A percentile compares a stretch with the other conserved stretches of the same genome.
phyloP scores from a whole-genome alignment of 179 eudicot species.

The Beta lomatogona region DNA sequence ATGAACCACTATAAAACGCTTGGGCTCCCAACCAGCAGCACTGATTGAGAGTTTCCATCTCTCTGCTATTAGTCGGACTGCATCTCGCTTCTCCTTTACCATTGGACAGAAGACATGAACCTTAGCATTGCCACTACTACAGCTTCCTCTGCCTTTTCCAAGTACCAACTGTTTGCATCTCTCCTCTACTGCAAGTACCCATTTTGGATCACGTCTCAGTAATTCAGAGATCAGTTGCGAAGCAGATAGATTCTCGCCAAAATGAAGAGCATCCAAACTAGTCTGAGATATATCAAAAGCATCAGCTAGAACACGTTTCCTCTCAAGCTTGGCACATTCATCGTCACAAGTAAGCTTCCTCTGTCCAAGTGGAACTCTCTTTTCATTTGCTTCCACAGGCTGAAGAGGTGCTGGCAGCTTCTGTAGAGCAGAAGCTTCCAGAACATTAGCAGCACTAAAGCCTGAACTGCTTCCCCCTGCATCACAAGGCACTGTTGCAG shows the following conservation, averaged over 20 bases:
- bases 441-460: conserved; percentile 41
- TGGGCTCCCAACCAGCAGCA: conserved; percentile 98
- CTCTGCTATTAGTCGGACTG: conserved; percentile 81
- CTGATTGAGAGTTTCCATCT: conserved; percentile 87
- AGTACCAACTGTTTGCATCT: conserved; percentile 86
- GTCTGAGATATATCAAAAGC: conserved; percentile 80
- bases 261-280: conserved; percentile 74
- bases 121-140: conserved; percentile 34
- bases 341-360: conserved; percentile 90
- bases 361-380: conserved; percentile 74
- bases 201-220: conserved; percentile 79
- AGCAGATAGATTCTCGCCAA: conserved; percentile 65
- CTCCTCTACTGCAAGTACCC: conserved; percentile 91
- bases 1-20: conserved; percentile 74
- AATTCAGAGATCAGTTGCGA: conserved; percentile 68
- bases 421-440: conserved; percentile 73
- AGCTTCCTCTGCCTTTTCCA: conserved; percentile 62
- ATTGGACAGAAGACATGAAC: conserved; percentile 92
- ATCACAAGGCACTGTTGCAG: conserved; percentile 82
- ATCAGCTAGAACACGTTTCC: conserved; percentile 83
- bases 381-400: conserved; percentile 67
- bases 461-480: conserved; percentile 55
- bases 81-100: conserved; percentile 88
- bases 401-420: conserved; percentile 84
- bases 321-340: conserved; percentile 78